Base-by-base conservation (phyloP, 352 stramenopile species). In the Phytopythium litorale region DNA sequence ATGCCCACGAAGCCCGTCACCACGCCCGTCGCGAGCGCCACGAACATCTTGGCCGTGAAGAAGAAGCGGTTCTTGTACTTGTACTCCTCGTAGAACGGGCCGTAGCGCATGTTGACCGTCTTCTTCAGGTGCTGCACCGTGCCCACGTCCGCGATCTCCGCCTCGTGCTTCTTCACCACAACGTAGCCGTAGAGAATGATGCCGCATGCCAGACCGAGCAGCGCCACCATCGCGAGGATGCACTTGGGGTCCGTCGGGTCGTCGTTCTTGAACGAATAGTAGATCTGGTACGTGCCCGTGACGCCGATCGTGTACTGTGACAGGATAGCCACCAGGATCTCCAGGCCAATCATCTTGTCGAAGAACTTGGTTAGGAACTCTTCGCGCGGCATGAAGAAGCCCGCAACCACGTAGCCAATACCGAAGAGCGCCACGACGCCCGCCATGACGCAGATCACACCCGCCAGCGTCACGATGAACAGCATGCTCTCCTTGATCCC, bases 51-150 rank as follows among this genome's bases (percentile, higher is more conserved):
- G 51, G 79, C 70, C 19, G 80, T 77, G 46, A 95, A 95, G 71
- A 93, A 95, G 73, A 80, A 93, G 38, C 84, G 86, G 68, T 89
- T 87, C 70, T 91, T 87, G 73, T 79, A 95, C 72, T 89, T 92
- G 78, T 93, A 93, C 72, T 95, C 84, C 58, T 95, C 86, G 66
- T 95, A 95, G 54, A 95, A 70, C 52, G 83, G 76, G 4, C 84
- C 86, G 61, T 92, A 93, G 15, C 86, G 84, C 68, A 84, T 81
- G 73, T 88, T 89, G 3, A 93, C 81, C 19, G 78, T 71, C 68
- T 95, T 95, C 67, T 95, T 89, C 59, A 91, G 60, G 64, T 95
- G 86, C 57, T 83, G 68, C 23, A 81, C 67, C 0, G 80, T 92
- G 28, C 84, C 84, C n/a, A 95, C 79, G 60, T 95, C 86, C 4